These are phyloP conservation scores for Neckera pumila DNA, from an alignment of 225 moss, liverwort and hornwort genomes.

Conservation along the genomic window DNA sequence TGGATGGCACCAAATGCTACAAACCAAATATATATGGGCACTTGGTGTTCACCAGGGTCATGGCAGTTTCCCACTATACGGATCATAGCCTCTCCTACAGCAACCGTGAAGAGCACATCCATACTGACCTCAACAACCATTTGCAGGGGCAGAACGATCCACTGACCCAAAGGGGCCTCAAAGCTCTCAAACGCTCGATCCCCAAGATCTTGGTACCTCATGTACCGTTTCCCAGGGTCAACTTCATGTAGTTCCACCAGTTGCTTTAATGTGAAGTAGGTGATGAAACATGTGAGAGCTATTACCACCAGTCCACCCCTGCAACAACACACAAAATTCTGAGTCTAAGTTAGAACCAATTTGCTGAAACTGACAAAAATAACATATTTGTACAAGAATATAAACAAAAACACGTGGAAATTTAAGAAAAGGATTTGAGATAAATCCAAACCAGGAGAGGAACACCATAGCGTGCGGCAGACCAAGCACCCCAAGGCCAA, in stretches of 20 bases:
- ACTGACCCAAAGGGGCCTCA: neutral
- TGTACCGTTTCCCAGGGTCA: neutral
- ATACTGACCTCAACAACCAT: neutral
- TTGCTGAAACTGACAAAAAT: too few species aligned
- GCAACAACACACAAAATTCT: neutral
- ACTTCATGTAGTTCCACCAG: neutral
- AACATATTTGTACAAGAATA: neutral
- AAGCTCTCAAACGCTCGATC: neutral
- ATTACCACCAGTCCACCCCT: neutral
- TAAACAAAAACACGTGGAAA: too few species aligned
- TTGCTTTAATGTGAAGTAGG: neutral
- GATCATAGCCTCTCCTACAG: conserved; percentile 6
- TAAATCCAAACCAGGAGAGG: neutral
- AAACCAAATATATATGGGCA: neutral
- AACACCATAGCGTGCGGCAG: conserved; percentile 19
- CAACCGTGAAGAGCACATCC: neutral
- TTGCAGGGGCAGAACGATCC: neutral
- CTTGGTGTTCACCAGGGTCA: accelerated
- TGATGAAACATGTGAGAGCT: neutral
- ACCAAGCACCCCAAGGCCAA: conserved; percentile 8
- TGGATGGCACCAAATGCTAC: neutral
- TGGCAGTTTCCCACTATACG: neutral
- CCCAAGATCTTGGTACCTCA: neutral
- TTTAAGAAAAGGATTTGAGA: neutral
- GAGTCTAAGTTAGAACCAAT: too few species aligned